These are phyloP conservation scores for Pholiota molesta DNA, from an alignment of 768 basidiomycete genomes.

Conservation along the genomic window DNA sequence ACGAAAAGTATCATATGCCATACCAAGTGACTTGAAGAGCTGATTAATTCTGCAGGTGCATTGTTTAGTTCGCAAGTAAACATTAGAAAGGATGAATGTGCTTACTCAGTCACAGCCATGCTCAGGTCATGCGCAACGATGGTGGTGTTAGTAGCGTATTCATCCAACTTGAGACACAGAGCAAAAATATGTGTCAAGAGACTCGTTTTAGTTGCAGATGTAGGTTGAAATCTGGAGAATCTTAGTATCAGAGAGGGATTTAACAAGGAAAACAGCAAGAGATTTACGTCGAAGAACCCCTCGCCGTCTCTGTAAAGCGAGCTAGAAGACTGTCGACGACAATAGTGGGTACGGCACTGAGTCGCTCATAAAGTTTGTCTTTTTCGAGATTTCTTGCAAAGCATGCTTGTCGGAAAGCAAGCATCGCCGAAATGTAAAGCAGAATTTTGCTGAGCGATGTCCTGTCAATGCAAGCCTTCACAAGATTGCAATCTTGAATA, in stretches of 20 bases:
- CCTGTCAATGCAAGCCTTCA: background rate
- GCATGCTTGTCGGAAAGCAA: conserved; percentile 62
- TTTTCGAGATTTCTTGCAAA: conserved; percentile 44
- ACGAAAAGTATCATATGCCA: conserved; percentile 16
- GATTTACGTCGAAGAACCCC: conserved; percentile 67
- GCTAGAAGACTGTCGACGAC: conserved; percentile 76
- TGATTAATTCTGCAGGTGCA: conserved; percentile 46
- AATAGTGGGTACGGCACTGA: conserved; percentile 60
- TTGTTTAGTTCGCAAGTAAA: conserved; percentile 1
- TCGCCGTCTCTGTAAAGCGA: conserved; percentile 77
- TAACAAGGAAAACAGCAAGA: conserved; percentile 1
- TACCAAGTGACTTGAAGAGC: conserved; percentile 79
- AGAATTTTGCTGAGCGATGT: conserved; percentile 61
- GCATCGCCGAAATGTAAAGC: conserved; percentile 82
- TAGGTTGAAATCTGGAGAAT: conserved; percentile 51
- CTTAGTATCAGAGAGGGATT: background rate
- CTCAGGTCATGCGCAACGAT: conserved; percentile 75
- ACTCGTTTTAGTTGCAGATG: conserved; percentile 70
- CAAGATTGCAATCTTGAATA: conserved; percentile 15
- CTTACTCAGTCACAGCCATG: conserved; percentile 67
- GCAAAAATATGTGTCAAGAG: conserved; percentile 82
- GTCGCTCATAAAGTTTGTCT: conserved; percentile 54
- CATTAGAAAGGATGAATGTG: conserved; percentile 10
- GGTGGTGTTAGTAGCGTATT: conserved; percentile 70
- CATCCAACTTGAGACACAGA: conserved; percentile 78